Evolutionary conservation across 2,329 filamentous ascomycete species (phyloP), one percentile per base, ranked within the genome.

Genomic region (Epichloe gansuensis): DNA sequence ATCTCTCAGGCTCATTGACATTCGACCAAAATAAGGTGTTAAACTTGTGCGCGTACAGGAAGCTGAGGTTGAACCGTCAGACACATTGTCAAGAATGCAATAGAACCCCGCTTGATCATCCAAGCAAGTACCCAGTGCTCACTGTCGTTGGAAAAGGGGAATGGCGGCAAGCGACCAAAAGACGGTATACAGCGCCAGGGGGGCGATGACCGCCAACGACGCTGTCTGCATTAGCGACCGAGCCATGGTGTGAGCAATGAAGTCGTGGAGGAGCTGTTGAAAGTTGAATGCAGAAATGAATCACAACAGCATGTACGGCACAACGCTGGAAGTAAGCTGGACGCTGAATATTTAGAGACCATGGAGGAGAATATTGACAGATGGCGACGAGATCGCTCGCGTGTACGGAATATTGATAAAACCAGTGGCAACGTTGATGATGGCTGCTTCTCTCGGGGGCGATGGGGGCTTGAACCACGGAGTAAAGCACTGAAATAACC

Each of bases 11-110:
- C 54, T 82, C 74, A 55, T 89, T 80, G 43, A 90, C 66, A 63
- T 94, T 80, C 57, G 84, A 75, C 78, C 81, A 89, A 64, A 77
- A 80, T 3, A 79, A 74, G 3, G 83, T 84, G 56, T 89, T 84
- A 58, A 95, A 66, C 55, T 85, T 86, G 68, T 97, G 85, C 31
- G 85, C 82, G 65, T 97, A 98, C 5, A 96, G 67, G 25, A 85
- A 83, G 63, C 89, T 94, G 59, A 2, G 5, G 11, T 21, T 7
- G 9, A 35, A 36, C 1, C 34, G 31, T 50, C 34, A 50, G 49
- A 17, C 41, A 23, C 41, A 7, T 43, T 9, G 31, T 8, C 12
- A 4, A 43, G n/a, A 7, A 17, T 13, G n/a, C 13, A 15, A 17
- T 2, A 15, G 39, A 23, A 40, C 17, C 36, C 12, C 36, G 36